A percentile compares a stretch with the other conserved stretches of the same genome.
Conservation (phyloP, 768 basidiomycete species). For the Auriscalpium vulgare region DNA sequence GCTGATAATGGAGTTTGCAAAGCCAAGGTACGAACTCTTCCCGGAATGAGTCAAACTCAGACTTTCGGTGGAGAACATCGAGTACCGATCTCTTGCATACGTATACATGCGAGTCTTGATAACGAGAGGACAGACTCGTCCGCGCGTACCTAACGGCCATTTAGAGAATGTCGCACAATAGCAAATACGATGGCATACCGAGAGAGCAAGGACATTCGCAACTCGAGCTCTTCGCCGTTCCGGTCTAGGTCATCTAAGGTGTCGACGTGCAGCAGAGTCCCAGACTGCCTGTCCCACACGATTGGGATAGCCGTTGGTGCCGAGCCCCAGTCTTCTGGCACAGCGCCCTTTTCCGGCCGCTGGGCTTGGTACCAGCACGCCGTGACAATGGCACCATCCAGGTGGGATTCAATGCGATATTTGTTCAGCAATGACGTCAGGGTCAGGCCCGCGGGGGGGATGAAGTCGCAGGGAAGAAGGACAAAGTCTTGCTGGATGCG, state of each 20-base stretch:
- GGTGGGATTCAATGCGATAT: slow-evolving; percentile 66
- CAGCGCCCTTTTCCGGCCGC: slow-evolving; percentile 43
- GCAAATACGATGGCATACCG: slow-evolving; percentile 34
- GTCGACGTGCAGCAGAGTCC: slow-evolving; percentile 67
- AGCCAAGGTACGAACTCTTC: slow-evolving; percentile 93
- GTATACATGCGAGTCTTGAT: slow-evolving; percentile 88
- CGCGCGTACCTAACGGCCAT: slow-evolving; percentile 53
- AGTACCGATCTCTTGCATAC: slow-evolving; percentile 73
- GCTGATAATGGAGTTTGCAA: slow-evolving; percentile 77
- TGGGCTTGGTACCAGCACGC: slow-evolving; percentile 55
- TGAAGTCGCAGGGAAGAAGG: slow-evolving; percentile 85
- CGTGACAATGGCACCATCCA: slow-evolving; percentile 56
- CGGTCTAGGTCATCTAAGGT: slow-evolving; percentile 60
- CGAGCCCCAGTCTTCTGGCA: slow-evolving; percentile 61
- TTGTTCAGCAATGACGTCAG: slow-evolving; percentile 68
- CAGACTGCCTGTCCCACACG: slow-evolving; percentile 58
- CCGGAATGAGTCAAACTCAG: slow-evolving; percentile 70
- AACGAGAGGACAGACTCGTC: slow-evolving; percentile 53
- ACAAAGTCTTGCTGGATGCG: slow-evolving; percentile 83
- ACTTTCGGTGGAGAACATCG: slow-evolving; percentile 60
- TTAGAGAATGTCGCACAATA: neutral
- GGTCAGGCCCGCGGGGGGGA: slow-evolving; percentile 67
- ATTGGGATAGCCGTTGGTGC: slow-evolving; percentile 41
- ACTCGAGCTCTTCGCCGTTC: slow-evolving; percentile 61
- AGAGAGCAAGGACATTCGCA: slow-evolving; percentile 69